Conservation (phyloP, 129 eudicot genomes). For the Daucus carota region DNA sequence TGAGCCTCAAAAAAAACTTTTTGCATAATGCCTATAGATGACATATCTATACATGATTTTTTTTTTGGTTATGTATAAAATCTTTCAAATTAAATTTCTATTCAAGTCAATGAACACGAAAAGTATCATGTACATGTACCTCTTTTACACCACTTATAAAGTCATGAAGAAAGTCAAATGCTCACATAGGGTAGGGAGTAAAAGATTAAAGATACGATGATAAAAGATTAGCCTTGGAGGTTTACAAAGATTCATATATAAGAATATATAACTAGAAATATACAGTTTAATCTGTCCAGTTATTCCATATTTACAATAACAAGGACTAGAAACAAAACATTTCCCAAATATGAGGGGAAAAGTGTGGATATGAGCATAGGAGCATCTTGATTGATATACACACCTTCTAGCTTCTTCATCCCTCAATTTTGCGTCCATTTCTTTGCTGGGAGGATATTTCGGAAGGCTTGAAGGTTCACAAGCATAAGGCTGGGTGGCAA, state of each 20-base stretch:
- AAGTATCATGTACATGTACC: background rate
- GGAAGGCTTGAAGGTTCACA: conserved; percentile 96
- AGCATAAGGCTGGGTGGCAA: conserved; percentile 78
- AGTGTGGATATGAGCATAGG: background rate
- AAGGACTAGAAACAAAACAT: background rate
- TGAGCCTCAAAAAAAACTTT: background rate
- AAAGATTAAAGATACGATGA: background rate
- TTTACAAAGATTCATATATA: background rate
- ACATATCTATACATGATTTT: background rate
- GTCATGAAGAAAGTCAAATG: background rate
- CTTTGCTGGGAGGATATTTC: conserved; percentile 92
- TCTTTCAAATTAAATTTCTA: background rate
- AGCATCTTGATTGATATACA: background rate
- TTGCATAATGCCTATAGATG: background rate
- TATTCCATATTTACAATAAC: background rate
- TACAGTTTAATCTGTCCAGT: background rate
- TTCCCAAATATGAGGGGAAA: background rate
- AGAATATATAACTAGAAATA: background rate
- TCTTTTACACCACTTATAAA: background rate
- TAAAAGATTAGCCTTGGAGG: background rate
- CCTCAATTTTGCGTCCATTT: conserved; percentile 91
- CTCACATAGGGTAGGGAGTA: background rate
- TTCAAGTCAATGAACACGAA: background rate
- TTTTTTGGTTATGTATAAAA: background rate
- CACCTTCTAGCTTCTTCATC: conserved; percentile 97